Evolutionary conservation across 306 rosid genomes (phyloP).

Genomic region (Rosa lucieae): DNA sequence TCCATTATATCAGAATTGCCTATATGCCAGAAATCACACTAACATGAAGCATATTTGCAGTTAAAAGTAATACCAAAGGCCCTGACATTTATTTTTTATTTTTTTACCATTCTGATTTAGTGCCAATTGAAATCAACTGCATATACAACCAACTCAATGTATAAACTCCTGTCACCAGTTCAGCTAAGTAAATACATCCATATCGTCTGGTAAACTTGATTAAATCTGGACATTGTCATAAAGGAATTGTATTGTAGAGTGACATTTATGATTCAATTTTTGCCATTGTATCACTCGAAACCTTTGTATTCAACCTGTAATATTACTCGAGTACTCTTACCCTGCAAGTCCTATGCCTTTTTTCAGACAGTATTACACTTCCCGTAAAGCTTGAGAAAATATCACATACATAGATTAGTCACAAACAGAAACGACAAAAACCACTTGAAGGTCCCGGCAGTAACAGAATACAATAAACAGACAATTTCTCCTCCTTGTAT

Average conservation of each 20-base stretch:
- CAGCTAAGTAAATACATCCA: not conserved
- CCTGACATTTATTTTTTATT: not conserved
- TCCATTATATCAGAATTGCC: conserved; percentile 18
- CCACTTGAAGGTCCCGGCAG: not conserved
- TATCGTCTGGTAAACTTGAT: not conserved
- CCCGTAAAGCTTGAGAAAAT: not conserved
- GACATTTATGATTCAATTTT: not conserved
- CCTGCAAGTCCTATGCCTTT: not conserved
- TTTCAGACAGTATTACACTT: not conserved
- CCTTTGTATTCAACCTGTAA: not conserved
- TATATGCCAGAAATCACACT: conserved; percentile 6
- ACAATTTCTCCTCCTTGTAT: not conserved
- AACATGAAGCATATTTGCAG: conserved; percentile 3
- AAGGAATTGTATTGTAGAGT: not conserved
- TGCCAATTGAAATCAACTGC: not conserved
- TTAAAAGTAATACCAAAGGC: not conserved
- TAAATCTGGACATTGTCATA: not conserved
- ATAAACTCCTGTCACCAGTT: not conserved
- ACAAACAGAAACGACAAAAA: not conserved
- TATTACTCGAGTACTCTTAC: not conserved
- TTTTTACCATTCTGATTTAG: not conserved
- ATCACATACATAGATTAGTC: not conserved
- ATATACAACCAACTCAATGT: not conserved
- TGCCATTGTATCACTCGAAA: not conserved
- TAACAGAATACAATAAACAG: not conserved